Percentiles rank a stretch among this genome's conserved stretches.
Conservation (phyloP, 306 rosid genomes). For the Quercus dentata region DNA sequence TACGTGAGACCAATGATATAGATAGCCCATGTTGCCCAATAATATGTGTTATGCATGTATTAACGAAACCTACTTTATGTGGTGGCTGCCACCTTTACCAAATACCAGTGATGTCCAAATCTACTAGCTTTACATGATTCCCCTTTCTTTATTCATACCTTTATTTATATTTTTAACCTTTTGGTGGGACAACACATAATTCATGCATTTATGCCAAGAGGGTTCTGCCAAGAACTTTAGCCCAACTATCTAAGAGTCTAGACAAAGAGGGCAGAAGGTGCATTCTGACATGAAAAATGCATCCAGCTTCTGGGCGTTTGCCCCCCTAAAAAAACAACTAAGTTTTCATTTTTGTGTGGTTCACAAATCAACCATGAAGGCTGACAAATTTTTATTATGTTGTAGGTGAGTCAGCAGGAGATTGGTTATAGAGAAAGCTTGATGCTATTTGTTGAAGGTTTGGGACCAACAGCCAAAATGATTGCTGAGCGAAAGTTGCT, state of each 20-base stretch:
- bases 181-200: not conserved
- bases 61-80: not conserved
- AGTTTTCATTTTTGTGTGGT: not conserved
- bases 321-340: not conserved
- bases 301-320: not conserved
- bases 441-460: conserved; percentile 46
- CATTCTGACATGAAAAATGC: not conserved
- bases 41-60: not conserved
- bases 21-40: not conserved
- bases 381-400: not conserved
- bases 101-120: not conserved
- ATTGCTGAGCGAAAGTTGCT: conserved; percentile 42
- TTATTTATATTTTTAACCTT: not conserved
- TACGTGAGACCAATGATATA: not conserved
- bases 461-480: conserved; percentile 50
- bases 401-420: conserved; percentile 45
- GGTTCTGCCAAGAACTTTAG: not conserved
- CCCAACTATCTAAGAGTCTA: not conserved
- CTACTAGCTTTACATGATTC: not conserved
- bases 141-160: not conserved
- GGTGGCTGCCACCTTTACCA: not conserved
- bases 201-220: not conserved
- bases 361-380: not conserved
- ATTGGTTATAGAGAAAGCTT: conserved; percentile 54
- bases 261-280: not conserved